Evolutionary conservation across 352 stramenopile genomes (phyloP).

Genomic region (Albugo laibachii): DNA sequence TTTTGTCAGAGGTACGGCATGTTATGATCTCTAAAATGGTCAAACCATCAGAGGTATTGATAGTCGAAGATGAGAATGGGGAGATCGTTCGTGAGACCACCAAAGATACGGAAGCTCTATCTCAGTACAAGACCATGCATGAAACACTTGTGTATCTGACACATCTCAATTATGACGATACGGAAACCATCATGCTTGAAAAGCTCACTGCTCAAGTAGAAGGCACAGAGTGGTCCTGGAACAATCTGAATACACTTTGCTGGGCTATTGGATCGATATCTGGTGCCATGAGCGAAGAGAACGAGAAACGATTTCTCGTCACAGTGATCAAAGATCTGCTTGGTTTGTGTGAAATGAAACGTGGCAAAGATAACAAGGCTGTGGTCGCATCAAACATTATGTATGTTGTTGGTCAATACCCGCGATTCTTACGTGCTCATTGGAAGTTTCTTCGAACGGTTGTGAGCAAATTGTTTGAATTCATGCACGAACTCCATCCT

Average conservation of each 20-base stretch:
- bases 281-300: conserved; percentile 97
- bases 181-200: conserved; percentile 97
- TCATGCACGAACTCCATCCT: conserved; percentile 99
- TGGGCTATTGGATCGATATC: conserved; percentile 99
- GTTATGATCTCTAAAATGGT: conserved; percentile 99
- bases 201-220: conserved; percentile 89
- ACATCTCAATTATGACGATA: conserved; percentile 99
- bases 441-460: conserved; percentile 99
- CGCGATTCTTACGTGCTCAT: conserved; percentile 96
- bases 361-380: conserved; percentile 99
- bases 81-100: conserved; percentile 93
- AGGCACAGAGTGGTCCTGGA: conserved; percentile 84
- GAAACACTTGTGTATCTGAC: conserved; percentile 98
- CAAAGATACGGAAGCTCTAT: conserved; percentile 98
- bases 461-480: conserved; percentile 99
- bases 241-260: conserved; percentile 98
- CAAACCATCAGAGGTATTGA: conserved; percentile 99
- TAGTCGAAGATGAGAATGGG: conserved; percentile 99
- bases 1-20: conserved; percentile 90
- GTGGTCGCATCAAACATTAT: conserved; percentile 99
- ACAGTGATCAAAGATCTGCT: conserved; percentile 99
- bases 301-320: conserved; percentile 99
- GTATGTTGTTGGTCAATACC: conserved; percentile 99
- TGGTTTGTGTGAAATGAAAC: conserved; percentile 94
- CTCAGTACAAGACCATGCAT: conserved; percentile 99